Percentiles rank a stretch among this genome's conserved stretches.
Evolutionary conservation across 164 flowering plant genomes (phyloP).

Genomic region (Vitis labrusca): DNA sequence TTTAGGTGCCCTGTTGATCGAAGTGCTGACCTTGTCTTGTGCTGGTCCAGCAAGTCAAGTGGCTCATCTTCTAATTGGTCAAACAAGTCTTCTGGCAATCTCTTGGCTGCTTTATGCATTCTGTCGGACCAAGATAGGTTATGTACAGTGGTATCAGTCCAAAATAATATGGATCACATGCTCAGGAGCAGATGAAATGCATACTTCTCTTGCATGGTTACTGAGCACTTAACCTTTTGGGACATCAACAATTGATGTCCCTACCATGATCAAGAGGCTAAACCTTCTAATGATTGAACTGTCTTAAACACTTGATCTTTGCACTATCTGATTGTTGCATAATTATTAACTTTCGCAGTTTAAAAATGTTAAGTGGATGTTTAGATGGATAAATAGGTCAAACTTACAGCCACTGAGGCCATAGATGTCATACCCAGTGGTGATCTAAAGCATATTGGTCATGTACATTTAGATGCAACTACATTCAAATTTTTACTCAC

Average conservation of each 20-base stretch:
- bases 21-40: conserved; percentile 73
- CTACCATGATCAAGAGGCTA: not conserved
- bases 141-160: not conserved
- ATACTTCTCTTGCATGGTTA: too few relatives aligned
- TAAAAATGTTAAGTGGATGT: too few relatives aligned
- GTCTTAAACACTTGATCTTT: not conserved
- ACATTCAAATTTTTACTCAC: conserved; percentile 14
- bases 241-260: not conserved
- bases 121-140: conserved; percentile 50
- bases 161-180: conserved; percentile 3
- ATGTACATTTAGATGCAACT: not conserved
- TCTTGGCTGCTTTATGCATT: conserved; percentile 42
- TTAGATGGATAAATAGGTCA: too few relatives aligned
- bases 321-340: not conserved
- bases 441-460: not conserved
- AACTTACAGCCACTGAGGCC: too few relatives aligned
- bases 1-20: conserved; percentile 46
- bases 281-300: not conserved
- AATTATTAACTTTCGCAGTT: too few relatives aligned
- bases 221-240: not conserved
- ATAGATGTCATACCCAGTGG: too few relatives aligned
- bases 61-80: conserved; percentile 86
- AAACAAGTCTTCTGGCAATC: conserved; percentile 66
- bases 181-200: not conserved
- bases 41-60: conserved; percentile 83